Percentiles rank a stretch among this genome's conserved stretches.
Conservation (phyloP, 805 yeast species). For the Novakomyces olei region DNA sequence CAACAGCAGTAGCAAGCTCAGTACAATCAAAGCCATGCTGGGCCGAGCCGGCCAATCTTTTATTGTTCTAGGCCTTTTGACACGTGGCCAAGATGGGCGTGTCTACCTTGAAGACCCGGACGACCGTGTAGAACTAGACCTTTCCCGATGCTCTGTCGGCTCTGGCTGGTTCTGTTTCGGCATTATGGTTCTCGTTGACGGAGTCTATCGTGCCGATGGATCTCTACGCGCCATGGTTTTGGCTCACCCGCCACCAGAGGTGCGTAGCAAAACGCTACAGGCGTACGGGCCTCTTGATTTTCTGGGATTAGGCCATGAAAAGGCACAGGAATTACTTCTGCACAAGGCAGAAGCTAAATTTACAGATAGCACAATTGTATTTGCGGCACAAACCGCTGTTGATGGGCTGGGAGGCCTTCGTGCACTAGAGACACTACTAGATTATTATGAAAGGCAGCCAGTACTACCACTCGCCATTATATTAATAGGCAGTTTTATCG, state of each 20-base stretch:
- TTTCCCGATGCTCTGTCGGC: slow-evolving; percentile 27
- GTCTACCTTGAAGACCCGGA: slow-evolving; percentile 64
- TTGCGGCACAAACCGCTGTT: slow-evolving; percentile 55
- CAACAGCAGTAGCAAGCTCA: slow-evolving; percentile 20
- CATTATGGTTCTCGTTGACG: slow-evolving; percentile 60
- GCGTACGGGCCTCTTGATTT: slow-evolving; percentile 66
- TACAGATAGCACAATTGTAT: slow-evolving; percentile 32
- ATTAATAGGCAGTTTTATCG: slow-evolving; percentile 68
- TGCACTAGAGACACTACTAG: slow-evolving; percentile 43
- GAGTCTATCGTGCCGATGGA: slow-evolving; percentile 38
- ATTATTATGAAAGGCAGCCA: slow-evolving; percentile 27
- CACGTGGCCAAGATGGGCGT: slow-evolving; percentile 39
- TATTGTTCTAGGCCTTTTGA: slow-evolving; percentile 53
- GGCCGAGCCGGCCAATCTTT: slow-evolving; percentile 69
- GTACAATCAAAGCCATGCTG: slow-evolving; percentile 58
- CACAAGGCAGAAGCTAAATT: slow-evolving; percentile 32
- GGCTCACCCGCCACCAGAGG: slow-evolving; percentile 77
- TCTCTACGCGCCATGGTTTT: slow-evolving; percentile 55
- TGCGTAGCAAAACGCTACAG: slow-evolving; percentile 40
- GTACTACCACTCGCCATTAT: slow-evolving; percentile 44
- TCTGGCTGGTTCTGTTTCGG: slow-evolving; percentile 53
- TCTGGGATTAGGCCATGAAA: slow-evolving; percentile 36
- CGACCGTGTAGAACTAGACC: slow-evolving; percentile 46
- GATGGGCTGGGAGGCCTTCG: slow-evolving; percentile 38
- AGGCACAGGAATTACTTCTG: slow-evolving; percentile 32